A percentile compares a stretch with the other conserved stretches of the same genome.
Conservation (phyloP, 1,284 basidiomycete genomes). For the Athelia sp. region DNA sequence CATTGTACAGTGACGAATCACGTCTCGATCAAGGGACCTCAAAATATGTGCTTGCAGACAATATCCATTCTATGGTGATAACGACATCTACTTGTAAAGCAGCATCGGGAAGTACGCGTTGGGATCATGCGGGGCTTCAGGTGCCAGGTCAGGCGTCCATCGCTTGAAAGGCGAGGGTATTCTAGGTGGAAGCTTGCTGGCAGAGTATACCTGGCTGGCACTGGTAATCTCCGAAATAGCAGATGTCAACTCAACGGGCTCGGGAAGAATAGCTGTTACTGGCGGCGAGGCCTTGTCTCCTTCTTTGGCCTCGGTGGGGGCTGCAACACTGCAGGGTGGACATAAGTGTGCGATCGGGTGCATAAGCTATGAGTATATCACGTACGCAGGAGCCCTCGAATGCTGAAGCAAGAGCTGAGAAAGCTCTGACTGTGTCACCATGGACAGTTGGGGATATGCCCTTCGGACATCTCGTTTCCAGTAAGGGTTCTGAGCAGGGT, state of each 20-base stretch:
- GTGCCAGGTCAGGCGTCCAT: conserved; percentile 66
- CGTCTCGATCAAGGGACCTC: too few species aligned
- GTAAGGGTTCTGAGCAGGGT: conserved; percentile 83
- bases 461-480: conserved; percentile 94
- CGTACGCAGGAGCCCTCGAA: conserved; percentile 62
- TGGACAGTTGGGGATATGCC: conserved; percentile 83
- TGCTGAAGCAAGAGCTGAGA: conserved; percentile 82
- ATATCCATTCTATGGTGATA: background rate
- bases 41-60: too few species aligned
- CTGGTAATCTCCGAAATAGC: conserved; percentile 65
- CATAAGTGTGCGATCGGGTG: conserved; percentile 10
- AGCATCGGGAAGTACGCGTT: conserved; percentile 83
- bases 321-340: conserved; percentile 42
- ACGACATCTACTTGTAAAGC: conserved; percentile 63
- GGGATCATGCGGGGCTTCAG: conserved; percentile 73
- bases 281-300: conserved; percentile 30
- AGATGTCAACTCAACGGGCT: conserved; percentile 56
- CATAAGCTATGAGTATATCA: conserved; percentile 12
- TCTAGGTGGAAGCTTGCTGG: conserved; percentile 66
- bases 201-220: conserved; percentile 57
- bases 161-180: conserved; percentile 59
- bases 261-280: conserved; percentile 43
- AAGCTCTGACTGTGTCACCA: conserved; percentile 77
- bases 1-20: too few species aligned
- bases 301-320: conserved; percentile 42